These are phyloP conservation scores for Paecilomyces formosus DNA, from an alignment of 2,329 filamentous ascomycete genomes.

Conservation along the genomic window DNA sequence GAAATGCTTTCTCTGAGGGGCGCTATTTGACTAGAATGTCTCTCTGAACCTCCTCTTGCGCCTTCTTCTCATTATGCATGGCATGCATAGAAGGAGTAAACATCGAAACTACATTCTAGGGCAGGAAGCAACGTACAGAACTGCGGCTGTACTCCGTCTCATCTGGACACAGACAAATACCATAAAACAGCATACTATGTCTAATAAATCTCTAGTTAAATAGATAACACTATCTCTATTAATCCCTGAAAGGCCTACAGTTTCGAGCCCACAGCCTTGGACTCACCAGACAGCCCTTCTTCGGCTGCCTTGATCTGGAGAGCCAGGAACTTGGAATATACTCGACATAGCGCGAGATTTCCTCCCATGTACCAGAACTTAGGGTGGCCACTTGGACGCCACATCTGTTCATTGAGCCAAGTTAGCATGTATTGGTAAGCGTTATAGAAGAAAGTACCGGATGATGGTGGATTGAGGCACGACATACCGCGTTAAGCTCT, in stretches of 20 bases:
- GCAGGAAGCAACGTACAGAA: neutral
- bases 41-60: neutral
- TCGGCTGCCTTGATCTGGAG: constrained; percentile 44
- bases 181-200: neutral
- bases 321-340: constrained; percentile 49
- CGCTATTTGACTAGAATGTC: neutral
- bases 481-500: constrained; percentile 43
- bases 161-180: neutral
- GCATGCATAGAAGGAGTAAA: neutral
- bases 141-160: neutral
- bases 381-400: constrained; percentile 54
- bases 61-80: neutral
- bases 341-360: constrained; percentile 55
- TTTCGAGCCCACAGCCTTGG: neutral
- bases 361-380: constrained; percentile 62
- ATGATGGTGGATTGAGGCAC: neutral
- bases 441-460: no score
- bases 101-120: neutral
- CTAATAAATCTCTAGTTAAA: neutral
- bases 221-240: neutral
- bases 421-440: neutral
- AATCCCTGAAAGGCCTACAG: neutral
- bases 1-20: neutral
- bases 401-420: constrained; percentile 21
- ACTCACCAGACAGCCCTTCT: constrained; percentile 22